Conservation (phyloP, 2,329 filamentous ascomycete genomes). For the Corynespora cassiicola region DNA sequence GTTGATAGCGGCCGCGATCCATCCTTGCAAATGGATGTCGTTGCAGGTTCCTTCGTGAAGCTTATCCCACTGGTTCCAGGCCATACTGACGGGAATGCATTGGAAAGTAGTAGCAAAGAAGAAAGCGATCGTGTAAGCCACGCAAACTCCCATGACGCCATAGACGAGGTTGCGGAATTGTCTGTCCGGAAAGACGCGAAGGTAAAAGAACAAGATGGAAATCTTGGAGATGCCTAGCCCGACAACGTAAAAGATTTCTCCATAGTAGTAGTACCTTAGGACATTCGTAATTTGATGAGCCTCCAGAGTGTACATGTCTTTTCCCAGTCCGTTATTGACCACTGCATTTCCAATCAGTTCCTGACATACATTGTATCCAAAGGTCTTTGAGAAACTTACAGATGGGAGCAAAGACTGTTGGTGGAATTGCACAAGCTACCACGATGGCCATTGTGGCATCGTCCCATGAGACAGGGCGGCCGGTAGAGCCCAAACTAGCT, state of each 20-base stretch:
- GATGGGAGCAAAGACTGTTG: slow-evolving; percentile 21
- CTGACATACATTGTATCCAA: slow-evolving; percentile 23
- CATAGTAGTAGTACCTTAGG: slow-evolving; percentile 32
- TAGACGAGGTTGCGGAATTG: slow-evolving; percentile 31
- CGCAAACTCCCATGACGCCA: slow-evolving; percentile 29
- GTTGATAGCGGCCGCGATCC: slow-evolving; percentile 38
- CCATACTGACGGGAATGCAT: slow-evolving; percentile 56
- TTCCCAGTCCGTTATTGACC: slow-evolving; percentile 50
- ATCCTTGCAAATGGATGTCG: slow-evolving; percentile 40
- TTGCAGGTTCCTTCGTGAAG: slow-evolving; percentile 35
- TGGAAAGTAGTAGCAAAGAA: slow-evolving; percentile 58
- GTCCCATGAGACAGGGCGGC: slow-evolving; percentile 45
- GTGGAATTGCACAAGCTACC: slow-evolving; percentile 43
- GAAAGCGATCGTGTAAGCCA: slow-evolving; percentile 48
- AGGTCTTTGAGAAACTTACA: no score
- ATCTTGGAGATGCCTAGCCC: slow-evolving; percentile 38
- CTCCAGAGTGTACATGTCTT: slow-evolving; percentile 59
- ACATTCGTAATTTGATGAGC: slow-evolving; percentile 52
- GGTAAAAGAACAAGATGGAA: slow-evolving; percentile 42
- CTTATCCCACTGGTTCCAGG: slow-evolving; percentile 52
- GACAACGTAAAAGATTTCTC: slow-evolving; percentile 43
- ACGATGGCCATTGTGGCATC: slow-evolving; percentile 43
- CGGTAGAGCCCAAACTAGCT: slow-evolving; percentile 41
- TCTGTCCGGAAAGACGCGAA: slow-evolving; percentile 40
- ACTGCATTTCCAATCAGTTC: slow-evolving; percentile 12